A percentile compares a stretch with the other conserved stretches of the same genome.
phyloP scores from a whole-genome alignment of 75 land plant genomes.

The Ceratopteris richardii region DNA sequence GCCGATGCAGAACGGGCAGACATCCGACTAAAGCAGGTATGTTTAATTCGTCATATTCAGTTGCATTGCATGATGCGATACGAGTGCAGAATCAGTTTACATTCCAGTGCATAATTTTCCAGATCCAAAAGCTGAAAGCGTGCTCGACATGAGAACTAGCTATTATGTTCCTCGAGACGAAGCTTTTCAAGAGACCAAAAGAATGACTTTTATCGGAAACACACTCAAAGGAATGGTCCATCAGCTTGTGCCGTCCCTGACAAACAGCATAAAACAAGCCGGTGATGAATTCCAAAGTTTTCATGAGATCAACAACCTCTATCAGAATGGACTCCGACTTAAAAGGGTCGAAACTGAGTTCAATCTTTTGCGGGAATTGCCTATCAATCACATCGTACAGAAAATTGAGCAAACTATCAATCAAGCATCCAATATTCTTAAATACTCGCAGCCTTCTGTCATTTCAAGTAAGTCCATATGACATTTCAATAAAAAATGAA shows the following conservation, averaged over 20 bases:
- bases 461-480: slow-evolving; percentile 65
- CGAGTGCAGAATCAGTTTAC: not conserved
- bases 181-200: slow-evolving; percentile 20
- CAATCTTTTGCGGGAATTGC: slow-evolving; percentile 35
- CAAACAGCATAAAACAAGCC: slow-evolving; percentile 36
- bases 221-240: slow-evolving; percentile 31
- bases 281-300: slow-evolving; percentile 57
- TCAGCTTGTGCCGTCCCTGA: slow-evolving; percentile 46
- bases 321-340: slow-evolving; percentile 45
- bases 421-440: slow-evolving; percentile 22
- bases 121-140: slow-evolving; percentile 1
- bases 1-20: slow-evolving; percentile 85
- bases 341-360: slow-evolving; percentile 1
- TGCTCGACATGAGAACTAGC: not conserved
- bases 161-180: slow-evolving; percentile 37
- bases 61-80: too few species aligned
- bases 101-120: not conserved
- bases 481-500: too few species aligned
- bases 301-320: slow-evolving; percentile 60
- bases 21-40: slow-evolving; percentile 45
- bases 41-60: not conserved
- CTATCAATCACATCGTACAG: slow-evolving; percentile 29
- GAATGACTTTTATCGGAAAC: slow-evolving; percentile 10
- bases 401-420: slow-evolving; percentile 36
- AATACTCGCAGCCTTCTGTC: slow-evolving; percentile 49